These are phyloP conservation scores for Cyanodermella asteris DNA, from an alignment of 2,329 filamentous ascomycete genomes.

Conservation along the genomic window DNA sequence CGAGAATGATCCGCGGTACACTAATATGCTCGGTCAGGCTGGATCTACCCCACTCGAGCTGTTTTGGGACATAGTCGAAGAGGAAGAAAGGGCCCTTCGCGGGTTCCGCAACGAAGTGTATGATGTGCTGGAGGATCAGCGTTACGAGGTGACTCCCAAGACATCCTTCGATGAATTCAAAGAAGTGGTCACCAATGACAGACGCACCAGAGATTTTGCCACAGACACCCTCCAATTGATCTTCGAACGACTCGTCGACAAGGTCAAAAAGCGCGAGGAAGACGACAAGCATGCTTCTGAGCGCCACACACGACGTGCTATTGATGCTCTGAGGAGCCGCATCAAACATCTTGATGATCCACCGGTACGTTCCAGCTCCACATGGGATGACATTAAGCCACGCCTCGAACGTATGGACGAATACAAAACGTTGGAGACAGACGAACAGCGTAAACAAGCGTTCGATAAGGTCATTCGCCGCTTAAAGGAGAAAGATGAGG, in stretches of 20 bases:
- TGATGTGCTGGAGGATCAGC: constrained; percentile 78
- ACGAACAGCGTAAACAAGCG: constrained; percentile 59
- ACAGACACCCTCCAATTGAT: constrained; percentile 58
- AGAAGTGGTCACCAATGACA: constrained; percentile 61
- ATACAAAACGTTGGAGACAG: constrained; percentile 60
- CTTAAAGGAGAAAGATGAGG: constrained; percentile 76
- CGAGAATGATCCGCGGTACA: constrained; percentile 62
- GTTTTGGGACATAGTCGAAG: constrained; percentile 89
- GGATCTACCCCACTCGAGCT: constrained; percentile 76
- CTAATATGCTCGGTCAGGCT: constrained; percentile 57
- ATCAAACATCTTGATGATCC: constrained; percentile 74
- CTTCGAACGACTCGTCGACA: constrained; percentile 74
- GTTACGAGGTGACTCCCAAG: constrained; percentile 69
- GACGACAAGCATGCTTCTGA: constrained; percentile 67
- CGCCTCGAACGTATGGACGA: constrained; percentile 65
- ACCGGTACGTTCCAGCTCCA: constrained; percentile 53
- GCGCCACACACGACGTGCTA: constrained; percentile 61
- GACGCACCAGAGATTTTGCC: constrained; percentile 71
- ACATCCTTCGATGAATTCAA: constrained; percentile 81
- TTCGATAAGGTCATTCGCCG: constrained; percentile 87
- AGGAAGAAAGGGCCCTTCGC: constrained; percentile 74
- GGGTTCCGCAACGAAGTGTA: constrained; percentile 62
- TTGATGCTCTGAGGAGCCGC: constrained; percentile 63
- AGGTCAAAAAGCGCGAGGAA: constrained; percentile 58
- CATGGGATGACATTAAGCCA: constrained; percentile 68